phyloP scores from a whole-genome alignment of 2,329 filamentous ascomycete species.

The Fusarium algeriense region DNA sequence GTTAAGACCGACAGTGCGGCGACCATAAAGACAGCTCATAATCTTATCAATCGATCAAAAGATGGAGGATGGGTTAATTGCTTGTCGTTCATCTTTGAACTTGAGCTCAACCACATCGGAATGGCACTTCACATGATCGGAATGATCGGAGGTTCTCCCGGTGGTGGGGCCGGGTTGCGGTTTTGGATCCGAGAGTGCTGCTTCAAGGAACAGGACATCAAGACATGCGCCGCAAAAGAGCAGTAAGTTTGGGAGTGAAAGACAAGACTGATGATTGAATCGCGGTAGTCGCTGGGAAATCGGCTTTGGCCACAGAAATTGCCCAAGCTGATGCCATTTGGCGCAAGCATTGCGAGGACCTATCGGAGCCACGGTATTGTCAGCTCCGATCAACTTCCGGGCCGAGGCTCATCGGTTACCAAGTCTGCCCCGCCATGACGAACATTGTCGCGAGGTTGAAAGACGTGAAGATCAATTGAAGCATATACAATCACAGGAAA shows the following conservation, averaged over 20 bases:
- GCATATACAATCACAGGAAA: not conserved
- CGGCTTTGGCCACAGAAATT: accelerated
- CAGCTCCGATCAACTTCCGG: not conserved
- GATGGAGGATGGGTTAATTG: too few relatives aligned
- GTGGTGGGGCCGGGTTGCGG: slow-evolving; percentile 1
- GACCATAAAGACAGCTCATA: too few relatives aligned
- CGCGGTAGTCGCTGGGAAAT: accelerated
- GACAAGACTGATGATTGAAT: too few relatives aligned
- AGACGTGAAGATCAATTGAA: not conserved
- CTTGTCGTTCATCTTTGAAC: not conserved
- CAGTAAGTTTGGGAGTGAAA: too few relatives aligned
- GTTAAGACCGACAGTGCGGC: too few relatives aligned
- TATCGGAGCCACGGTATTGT: not conserved
- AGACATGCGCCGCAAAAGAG: not conserved
- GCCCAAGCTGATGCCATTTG: not conserved
- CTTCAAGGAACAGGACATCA: not conserved
- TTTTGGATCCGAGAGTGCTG: not conserved
- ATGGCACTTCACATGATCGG: slow-evolving; percentile 19
- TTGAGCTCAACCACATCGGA: not conserved
- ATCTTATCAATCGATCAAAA: not conserved
- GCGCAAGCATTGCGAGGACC: not conserved
- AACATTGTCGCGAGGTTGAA: not conserved
- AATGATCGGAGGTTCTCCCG: not conserved
- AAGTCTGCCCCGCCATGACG: too few relatives aligned
- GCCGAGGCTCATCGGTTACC: not conserved